phyloP scores from a whole-genome alignment of 106 monocot species.

The Dioscorea alata region DNA sequence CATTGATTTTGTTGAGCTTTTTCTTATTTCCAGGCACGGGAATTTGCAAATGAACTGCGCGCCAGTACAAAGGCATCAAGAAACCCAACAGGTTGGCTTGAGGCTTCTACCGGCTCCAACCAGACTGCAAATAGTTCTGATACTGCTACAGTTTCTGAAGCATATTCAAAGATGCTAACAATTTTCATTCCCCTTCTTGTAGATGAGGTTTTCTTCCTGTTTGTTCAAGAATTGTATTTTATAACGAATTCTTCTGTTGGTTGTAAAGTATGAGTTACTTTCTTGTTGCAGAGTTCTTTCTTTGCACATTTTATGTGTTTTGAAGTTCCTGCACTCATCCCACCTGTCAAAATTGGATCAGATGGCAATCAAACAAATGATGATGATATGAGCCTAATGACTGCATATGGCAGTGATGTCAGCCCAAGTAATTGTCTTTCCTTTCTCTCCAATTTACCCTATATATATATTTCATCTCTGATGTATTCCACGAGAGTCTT shows the following conservation, averaged over 20 bases:
- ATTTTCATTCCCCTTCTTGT: conserved; percentile 99
- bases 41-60: conserved; percentile 99
- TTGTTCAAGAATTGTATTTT: conserved; percentile 5
- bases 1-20: too few relatives aligned
- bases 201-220: conserved; percentile 65
- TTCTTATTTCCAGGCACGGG: conserved; percentile 64
- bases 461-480: too few relatives aligned
- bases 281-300: conserved; percentile 77
- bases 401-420: conserved; percentile 81
- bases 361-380: conserved; percentile 43
- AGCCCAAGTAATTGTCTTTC: conserved; percentile 40
- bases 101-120: conserved; percentile 58
- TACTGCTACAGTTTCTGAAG: conserved; percentile 91
- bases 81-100: conserved; percentile 96
- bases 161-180: conserved; percentile 98
- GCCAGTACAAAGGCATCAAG: conserved; percentile 94
- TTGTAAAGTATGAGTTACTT: conserved; percentile 1
- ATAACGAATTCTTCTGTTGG: background rate
- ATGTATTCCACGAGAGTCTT: background rate
- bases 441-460: background rate
- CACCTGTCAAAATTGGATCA: conserved; percentile 34
- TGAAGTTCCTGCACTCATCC: conserved; percentile 89
- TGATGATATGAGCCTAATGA: conserved; percentile 75
- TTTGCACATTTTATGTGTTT: conserved; percentile 99
- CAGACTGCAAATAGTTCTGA: conserved; percentile 61